These are phyloP conservation scores for Fusarium vanettenii DNA, from an alignment of 2,329 filamentous ascomycete species.

Conservation along the genomic window DNA sequence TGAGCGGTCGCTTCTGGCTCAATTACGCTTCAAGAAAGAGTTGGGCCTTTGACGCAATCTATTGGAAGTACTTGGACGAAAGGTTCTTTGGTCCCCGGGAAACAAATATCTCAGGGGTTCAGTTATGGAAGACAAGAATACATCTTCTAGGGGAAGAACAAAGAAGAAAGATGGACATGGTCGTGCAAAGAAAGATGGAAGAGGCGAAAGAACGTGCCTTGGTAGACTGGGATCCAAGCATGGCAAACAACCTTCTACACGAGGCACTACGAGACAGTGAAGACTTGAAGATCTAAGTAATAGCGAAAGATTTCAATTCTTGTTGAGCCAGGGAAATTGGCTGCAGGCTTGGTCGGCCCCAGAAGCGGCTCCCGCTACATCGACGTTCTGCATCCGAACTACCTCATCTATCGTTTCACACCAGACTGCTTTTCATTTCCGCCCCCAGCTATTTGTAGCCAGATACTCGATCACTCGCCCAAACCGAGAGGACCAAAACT, in stretches of 20 bases:
- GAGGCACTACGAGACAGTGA: background rate
- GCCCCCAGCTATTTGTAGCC: too few relatives aligned
- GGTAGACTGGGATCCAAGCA: slow-evolving; percentile 44
- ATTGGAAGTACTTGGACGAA: slow-evolving; percentile 51
- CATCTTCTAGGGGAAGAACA: slow-evolving; percentile 43
- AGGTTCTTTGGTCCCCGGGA: slow-evolving; percentile 43
- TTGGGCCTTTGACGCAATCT: slow-evolving; percentile 52
- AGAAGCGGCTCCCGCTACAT: too few relatives aligned
- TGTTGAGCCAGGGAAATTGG: too few relatives aligned
- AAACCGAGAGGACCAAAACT: too few relatives aligned
- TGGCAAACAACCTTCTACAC: slow-evolving; percentile 21
- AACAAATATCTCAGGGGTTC: slow-evolving; percentile 10
- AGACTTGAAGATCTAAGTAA: background rate
- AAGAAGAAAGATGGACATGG: slow-evolving; percentile 42
- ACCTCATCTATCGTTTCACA: too few relatives aligned
- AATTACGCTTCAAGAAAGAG: slow-evolving; percentile 50
- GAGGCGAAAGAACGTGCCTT: slow-evolving; percentile 41
- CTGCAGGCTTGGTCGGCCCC: too few relatives aligned
- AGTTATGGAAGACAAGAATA: slow-evolving; percentile 45
- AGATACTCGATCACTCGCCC: too few relatives aligned
- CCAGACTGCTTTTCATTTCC: too few relatives aligned
- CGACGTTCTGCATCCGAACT: too few relatives aligned
- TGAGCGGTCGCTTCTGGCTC: slow-evolving; percentile 47
- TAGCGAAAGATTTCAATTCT: background rate
- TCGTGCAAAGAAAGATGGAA: slow-evolving; percentile 48